Percentiles rank a stretch among this genome's conserved stretches.
Evolutionary conservation across 2,329 filamentous ascomycete species (phyloP).

Genomic region (Apiospora kogelbergensis): DNA sequence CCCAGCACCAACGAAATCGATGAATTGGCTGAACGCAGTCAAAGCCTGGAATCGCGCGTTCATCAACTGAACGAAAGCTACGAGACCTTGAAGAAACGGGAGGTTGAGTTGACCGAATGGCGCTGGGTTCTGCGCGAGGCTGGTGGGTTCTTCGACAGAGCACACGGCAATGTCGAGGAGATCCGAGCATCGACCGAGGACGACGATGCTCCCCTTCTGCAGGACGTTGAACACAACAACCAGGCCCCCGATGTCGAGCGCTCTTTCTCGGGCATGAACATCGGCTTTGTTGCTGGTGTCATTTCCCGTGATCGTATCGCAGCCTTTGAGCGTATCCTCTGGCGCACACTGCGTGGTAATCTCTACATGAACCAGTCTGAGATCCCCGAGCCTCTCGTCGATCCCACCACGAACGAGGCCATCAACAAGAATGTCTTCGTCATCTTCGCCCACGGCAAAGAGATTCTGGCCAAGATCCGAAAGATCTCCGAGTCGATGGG

Average conservation of each 20-base stretch:
- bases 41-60: conserved; percentile 88
- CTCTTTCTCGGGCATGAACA: conserved; percentile 97
- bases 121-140: conserved; percentile 96
- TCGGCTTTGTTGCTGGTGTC: conserved; percentile 95
- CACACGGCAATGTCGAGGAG: conserved; percentile 94
- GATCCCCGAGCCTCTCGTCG: conserved; percentile 89
- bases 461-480: conserved; percentile 97
- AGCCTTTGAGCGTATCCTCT: conserved; percentile 95
- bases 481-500: conserved; percentile 98
- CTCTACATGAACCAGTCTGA: conserved; percentile 99
- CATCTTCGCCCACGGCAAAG: conserved; percentile 97
- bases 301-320: conserved; percentile 91
- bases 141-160: conserved; percentile 94
- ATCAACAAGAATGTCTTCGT: conserved; percentile 98
- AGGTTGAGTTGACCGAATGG: conserved; percentile 97
- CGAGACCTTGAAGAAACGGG: conserved; percentile 95
- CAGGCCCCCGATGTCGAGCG: conserved; percentile 69
- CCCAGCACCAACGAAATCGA: conserved; percentile 95
- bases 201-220: conserved; percentile 89
- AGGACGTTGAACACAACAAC: conserved; percentile 85
- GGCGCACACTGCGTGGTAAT: conserved; percentile 95
- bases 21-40: conserved; percentile 87
- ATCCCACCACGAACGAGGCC: conserved; percentile 89
- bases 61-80: conserved; percentile 96
- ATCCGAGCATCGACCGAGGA: conserved; percentile 88